Base-by-base conservation (phyloP, 306 rosid species). In the Prunus mira region DNA sequence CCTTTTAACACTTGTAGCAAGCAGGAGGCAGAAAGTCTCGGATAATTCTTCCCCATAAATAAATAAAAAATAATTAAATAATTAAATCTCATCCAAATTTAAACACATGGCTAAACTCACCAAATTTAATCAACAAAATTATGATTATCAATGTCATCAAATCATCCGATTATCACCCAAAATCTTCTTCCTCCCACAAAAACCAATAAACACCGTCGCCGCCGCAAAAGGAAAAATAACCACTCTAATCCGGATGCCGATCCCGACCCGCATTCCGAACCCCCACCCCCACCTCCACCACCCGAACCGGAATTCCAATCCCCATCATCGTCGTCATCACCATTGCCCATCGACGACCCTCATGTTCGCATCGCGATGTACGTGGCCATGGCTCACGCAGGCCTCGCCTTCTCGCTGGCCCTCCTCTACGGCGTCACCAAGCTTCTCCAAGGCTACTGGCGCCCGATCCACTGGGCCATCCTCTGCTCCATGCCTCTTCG, bases 351-450 rank as follows among this genome's bases (percentile, higher is more conserved):
- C 18, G 80, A 80, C 43, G 62, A 56, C 27, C 80, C 80, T 9
- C 67, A 80, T 13, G 57, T 80, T 3, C 73, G 80, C 50, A 62
- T 75, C 12, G 84, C 80, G 27, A 69, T 81, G 76, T 75, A 81
- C 72, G 80, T 81, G 43, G 84, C 84, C 24, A 64, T 70, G 80
- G 84, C 80, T n/a, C 84, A 75, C 46, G 84, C 77, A 3, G 84
- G 73, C 32, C 80, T 81, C 12, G 84, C 77, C 10, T 67, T 81
- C 72, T 79, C 72, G 0, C 47, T 80, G 6, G 76, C 76, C 4
- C 74, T 80, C 61, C 76, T 80, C 45, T 80, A 28, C 61, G 65
- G 64, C 38, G 71, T 76, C 12, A 61, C 46, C 12, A 76, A 65
- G 64, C 84, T 81, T 28, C 73, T 76, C 12, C 69, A 65, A 60